Evolutionary conservation across 2,329 filamentous ascomycete genomes (phyloP).

Genomic region (Corinectria fuckeliana): DNA sequence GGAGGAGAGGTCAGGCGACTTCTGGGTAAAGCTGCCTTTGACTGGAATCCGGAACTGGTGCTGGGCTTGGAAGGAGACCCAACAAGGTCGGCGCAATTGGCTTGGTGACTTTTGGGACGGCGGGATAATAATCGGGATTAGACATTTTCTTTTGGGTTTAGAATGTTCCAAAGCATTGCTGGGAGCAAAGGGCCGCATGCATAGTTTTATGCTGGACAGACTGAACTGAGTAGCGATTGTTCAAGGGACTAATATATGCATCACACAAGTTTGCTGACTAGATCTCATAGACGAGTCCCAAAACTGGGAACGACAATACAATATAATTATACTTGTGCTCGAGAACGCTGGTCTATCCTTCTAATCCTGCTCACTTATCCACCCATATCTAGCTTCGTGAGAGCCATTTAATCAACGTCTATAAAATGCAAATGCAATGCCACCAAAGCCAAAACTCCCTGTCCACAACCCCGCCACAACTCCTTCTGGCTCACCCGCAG

Average conservation of each 20-base stretch:
- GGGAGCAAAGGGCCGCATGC: neutral
- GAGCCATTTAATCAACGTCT: neutral
- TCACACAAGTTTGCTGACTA: neutral
- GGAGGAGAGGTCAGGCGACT: constrained; percentile 32
- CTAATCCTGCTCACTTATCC: neutral
- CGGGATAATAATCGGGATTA: neutral
- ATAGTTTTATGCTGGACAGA: neutral
- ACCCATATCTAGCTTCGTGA: neutral
- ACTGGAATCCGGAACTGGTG: neutral
- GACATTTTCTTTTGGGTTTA: neutral
- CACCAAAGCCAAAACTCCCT: neutral
- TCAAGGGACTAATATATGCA: neutral
- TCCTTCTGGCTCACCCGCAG: neutral
- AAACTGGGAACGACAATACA: neutral
- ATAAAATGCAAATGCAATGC: too few species aligned
- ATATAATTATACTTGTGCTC: neutral
- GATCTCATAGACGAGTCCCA: neutral
- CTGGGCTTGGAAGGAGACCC: neutral
- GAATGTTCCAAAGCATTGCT: neutral
- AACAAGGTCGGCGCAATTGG: constrained; percentile 2
- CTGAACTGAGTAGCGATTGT: neutral
- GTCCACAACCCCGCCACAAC: neutral
- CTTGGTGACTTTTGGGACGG: neutral
- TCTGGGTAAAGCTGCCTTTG: constrained; percentile 8
- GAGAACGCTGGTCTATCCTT: neutral